A percentile compares a stretch with the other conserved stretches of the same genome.
phyloP scores from a whole-genome alignment of 306 rosid species.

The Senna tora region DNA sequence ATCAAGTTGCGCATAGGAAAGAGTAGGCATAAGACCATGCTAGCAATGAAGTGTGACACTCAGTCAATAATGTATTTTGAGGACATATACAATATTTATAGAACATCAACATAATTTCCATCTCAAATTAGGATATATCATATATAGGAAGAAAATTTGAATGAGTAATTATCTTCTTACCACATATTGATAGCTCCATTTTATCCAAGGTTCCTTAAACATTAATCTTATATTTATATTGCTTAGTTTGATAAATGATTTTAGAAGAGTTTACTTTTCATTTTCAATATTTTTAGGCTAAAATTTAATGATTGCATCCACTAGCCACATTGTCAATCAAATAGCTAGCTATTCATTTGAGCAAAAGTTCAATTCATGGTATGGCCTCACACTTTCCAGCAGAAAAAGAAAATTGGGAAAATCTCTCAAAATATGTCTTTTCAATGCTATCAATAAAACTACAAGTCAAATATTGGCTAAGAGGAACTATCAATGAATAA shows the following conservation, averaged over 20 bases:
- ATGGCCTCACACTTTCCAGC: background rate
- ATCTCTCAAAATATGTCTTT: background rate
- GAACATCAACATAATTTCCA: conserved; percentile 18
- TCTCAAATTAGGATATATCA: conserved; percentile 4
- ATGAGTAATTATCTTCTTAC: conserved; percentile 26
- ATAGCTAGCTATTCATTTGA: background rate
- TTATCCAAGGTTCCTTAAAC: background rate
- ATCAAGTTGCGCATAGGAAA: conserved; percentile 21
- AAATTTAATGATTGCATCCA: conserved; percentile 1
- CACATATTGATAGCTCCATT: background rate
- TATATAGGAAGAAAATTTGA: conserved; percentile 1
- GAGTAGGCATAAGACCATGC: conserved; percentile 17
- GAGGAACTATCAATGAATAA: background rate
- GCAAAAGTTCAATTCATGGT: conserved; percentile 8
- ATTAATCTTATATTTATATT: background rate
- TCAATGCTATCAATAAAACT: conserved; percentile 9
- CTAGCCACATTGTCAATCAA: background rate
- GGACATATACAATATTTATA: conserved; percentile 14
- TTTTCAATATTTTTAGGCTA: background rate
- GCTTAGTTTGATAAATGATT: conserved; percentile 5
- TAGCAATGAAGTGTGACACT: conserved; percentile 19
- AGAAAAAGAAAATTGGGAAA: background rate
- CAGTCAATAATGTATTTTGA: conserved; percentile 5
- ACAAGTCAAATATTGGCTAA: background rate
- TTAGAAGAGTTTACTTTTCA: background rate